Percentiles rank a stretch among this genome's conserved stretches.
Conservation (phyloP, 2,329 filamentous ascomycete species). For the Thielaviopsis euricoi region DNA sequence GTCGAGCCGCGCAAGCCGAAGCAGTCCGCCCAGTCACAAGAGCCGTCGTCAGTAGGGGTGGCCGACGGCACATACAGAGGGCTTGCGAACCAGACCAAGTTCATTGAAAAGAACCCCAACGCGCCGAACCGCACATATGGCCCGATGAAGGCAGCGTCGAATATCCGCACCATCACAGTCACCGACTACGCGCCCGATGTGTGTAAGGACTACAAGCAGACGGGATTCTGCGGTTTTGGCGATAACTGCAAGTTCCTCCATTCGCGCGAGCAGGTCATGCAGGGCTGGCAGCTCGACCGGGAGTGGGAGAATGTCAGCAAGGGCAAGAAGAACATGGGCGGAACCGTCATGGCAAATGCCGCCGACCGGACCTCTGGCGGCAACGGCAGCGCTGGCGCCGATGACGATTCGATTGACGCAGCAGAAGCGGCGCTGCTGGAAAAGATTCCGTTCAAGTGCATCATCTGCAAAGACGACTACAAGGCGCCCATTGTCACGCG, state of each 20-base stretch:
- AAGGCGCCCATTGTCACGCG: conserved; percentile 69
- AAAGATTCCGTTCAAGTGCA: conserved; percentile 76
- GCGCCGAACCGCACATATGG: conserved; percentile 56
- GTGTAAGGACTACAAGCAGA: conserved; percentile 87
- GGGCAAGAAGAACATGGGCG: conserved; percentile 44
- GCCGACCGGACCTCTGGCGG: conserved; percentile 25
- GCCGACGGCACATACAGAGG: conserved; percentile 55
- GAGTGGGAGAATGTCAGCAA: conserved; percentile 84
- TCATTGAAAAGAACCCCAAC: conserved; percentile 69
- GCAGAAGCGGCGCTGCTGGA: conserved; percentile 55
- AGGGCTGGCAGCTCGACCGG: conserved; percentile 86
- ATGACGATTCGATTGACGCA: conserved; percentile 27
- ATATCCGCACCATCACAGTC: conserved; percentile 77
- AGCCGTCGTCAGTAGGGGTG: conserved; percentile 11
- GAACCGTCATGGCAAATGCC: conserved; percentile 45
- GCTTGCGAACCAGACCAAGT: conserved; percentile 52
- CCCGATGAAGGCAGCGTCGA: conserved; percentile 74
- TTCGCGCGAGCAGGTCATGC: conserved; percentile 62
- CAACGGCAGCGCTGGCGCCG: conserved; percentile 14
- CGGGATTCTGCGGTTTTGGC: conserved; percentile 45
- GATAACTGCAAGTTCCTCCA: conserved; percentile 75
- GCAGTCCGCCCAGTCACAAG: conserved; percentile 23
- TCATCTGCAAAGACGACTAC: conserved; percentile 70
- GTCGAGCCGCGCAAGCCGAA: conserved; percentile 32
- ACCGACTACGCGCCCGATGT: conserved; percentile 86